A percentile compares a stretch with the other conserved stretches of the same genome.
Conservation (phyloP, 257 asterid genomes). For the Osmanthus fragrans region DNA sequence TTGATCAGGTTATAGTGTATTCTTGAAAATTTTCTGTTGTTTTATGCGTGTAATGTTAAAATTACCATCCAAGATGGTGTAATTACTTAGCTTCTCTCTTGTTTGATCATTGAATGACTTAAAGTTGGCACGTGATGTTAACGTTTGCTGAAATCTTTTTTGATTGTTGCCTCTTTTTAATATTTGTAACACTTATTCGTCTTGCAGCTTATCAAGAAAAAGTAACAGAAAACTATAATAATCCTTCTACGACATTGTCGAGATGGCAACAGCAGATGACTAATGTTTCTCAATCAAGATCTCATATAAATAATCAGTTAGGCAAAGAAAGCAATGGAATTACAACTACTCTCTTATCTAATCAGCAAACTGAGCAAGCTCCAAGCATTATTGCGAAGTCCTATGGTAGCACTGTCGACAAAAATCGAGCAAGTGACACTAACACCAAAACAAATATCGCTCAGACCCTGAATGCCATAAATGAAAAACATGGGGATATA, state of each 20-base stretch:
- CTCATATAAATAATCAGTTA: background rate
- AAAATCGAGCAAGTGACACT: slow-evolving; percentile 11
- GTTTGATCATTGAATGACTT: too few relatives aligned
- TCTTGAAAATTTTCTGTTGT: too few relatives aligned
- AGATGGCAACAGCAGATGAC: slow-evolving; percentile 4
- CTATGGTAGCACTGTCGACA: background rate
- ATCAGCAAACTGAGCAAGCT: background rate
- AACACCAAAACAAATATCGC: background rate
- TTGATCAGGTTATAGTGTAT: too few relatives aligned
- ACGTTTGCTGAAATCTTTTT: background rate
- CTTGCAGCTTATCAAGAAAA: slow-evolving; percentile 6
- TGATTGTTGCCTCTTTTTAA: background rate
- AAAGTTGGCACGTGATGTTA: too few relatives aligned
- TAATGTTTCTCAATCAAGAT: background rate
- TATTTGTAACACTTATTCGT: background rate
- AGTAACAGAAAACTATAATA: background rate
- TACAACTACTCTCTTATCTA: background rate
- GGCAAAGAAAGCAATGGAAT: background rate
- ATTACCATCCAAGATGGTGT: too few relatives aligned
- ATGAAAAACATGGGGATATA: slow-evolving; percentile 25
- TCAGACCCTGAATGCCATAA: slow-evolving; percentile 17
- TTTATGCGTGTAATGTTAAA: too few relatives aligned
- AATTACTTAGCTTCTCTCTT: too few relatives aligned
- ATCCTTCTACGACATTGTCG: background rate
- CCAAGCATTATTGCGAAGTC: background rate